Percentiles rank a stretch among this genome's conserved stretches.
These are phyloP conservation scores for Astrocystis sublimbata DNA, from an alignment of 495 filamentous ascomycete species.

Conservation along the genomic window DNA sequence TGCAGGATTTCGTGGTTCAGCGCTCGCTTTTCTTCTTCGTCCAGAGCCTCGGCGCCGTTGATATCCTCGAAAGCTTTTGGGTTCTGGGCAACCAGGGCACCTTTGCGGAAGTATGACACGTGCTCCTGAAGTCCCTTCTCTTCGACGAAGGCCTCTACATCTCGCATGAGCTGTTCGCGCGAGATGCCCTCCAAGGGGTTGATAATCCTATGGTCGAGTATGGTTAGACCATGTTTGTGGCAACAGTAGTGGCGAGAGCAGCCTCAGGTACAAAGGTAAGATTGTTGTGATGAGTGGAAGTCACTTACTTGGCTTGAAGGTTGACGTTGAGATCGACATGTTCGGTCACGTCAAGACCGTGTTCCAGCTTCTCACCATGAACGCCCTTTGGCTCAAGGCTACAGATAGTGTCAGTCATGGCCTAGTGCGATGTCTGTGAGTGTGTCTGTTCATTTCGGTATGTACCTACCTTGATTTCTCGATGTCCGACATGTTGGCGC, in stretches of 20 bases:
- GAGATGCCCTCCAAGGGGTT: slow-evolving; percentile 63
- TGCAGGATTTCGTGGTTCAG: slow-evolving; percentile 59
- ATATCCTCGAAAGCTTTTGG: slow-evolving; percentile 56
- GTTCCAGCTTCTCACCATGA: slow-evolving; percentile 37
- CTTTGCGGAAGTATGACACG: slow-evolving; percentile 54
- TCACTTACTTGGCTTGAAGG: slow-evolving; percentile 46
- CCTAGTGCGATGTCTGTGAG: too few relatives aligned
- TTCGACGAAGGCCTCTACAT: slow-evolving; percentile 57
- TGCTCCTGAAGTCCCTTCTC: slow-evolving; percentile 54
- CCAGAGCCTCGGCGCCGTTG: slow-evolving; percentile 49
- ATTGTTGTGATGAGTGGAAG: not conserved
- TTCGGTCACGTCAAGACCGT: slow-evolving; percentile 30
- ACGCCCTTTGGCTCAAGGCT: slow-evolving; percentile 35
- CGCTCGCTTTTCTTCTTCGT: slow-evolving; percentile 53
- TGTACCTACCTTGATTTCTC: slow-evolving; percentile 1
- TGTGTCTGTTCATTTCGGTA: not conserved
- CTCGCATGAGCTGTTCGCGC: slow-evolving; percentile 49
- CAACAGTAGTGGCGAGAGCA: not conserved
- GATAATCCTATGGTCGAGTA: slow-evolving; percentile 40
- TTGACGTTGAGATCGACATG: slow-evolving; percentile 49
- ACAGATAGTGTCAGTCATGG: not conserved
- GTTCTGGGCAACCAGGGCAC: slow-evolving; percentile 67
- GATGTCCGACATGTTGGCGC: slow-evolving; percentile 16
- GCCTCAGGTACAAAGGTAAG: not conserved
- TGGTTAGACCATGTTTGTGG: slow-evolving; percentile 16